Percentiles rank a stretch among this genome's conserved stretches.
phyloP scores from a whole-genome alignment of 352 stramenopile species.

The Globisporangium takayamanum region DNA sequence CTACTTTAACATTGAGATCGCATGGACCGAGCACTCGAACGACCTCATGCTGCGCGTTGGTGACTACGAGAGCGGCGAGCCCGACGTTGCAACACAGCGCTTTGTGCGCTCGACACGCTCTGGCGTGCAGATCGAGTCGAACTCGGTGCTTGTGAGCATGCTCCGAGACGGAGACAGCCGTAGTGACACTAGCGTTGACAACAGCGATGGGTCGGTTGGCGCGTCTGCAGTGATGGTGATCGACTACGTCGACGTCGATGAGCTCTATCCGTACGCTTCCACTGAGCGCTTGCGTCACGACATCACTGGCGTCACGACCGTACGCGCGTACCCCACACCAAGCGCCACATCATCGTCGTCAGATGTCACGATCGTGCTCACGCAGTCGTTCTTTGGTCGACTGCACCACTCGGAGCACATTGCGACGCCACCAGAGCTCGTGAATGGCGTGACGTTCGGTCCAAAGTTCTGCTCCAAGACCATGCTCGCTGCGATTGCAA shows the following conservation, averaged over 20 bases:
- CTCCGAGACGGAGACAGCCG: neutral
- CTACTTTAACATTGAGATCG: slow-evolving; percentile 17
- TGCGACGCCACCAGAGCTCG: neutral
- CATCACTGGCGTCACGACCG: slow-evolving; percentile 8
- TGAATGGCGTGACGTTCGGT: neutral
- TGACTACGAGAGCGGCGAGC: slow-evolving; percentile 12
- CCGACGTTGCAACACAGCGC: slow-evolving; percentile 6
- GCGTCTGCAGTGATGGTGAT: slow-evolving; percentile 27
- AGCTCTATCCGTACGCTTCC: slow-evolving; percentile 23
- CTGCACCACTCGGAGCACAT: neutral
- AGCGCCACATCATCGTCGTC: neutral
- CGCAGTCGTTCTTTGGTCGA: slow-evolving; percentile 1
- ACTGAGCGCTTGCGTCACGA: slow-evolving; percentile 15
- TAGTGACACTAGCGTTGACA: neutral
- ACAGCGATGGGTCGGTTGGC: slow-evolving; percentile 4
- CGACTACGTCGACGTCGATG: slow-evolving; percentile 42
- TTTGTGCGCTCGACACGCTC: neutral
- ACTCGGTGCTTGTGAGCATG: slow-evolving; percentile 5
- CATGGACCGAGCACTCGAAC: slow-evolving; percentile 16
- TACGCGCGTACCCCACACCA: neutral
- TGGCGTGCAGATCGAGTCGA: slow-evolving; percentile 6
- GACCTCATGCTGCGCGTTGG: slow-evolving; percentile 33
- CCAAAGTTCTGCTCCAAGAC: neutral
- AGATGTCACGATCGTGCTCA: neutral
- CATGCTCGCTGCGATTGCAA: neutral